Evolutionary conservation across 345 rosid species (phyloP).

Genomic region (Hibiscus trionum): DNA sequence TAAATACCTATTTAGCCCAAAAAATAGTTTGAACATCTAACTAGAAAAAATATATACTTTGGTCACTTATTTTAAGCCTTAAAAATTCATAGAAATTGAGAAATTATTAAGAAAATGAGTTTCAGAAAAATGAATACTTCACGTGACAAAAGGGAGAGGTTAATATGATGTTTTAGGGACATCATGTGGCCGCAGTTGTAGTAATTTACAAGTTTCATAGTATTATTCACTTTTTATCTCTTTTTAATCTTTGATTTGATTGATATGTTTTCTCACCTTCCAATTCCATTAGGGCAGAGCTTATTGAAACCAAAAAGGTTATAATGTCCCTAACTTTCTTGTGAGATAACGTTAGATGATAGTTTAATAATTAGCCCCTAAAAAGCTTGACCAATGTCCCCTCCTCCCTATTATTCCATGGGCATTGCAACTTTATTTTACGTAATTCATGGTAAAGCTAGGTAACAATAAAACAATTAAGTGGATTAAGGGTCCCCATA

Average conservation of each 20-base stretch:
- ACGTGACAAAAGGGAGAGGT: constrained; percentile 18
- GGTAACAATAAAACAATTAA: constrained; percentile 7
- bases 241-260: constrained; percentile 7
- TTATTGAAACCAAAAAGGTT: constrained; percentile 10
- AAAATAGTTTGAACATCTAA: too few relatives aligned
- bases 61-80: too few relatives aligned
- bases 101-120: background rate
- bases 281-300: background rate
- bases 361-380: constrained; percentile 21
- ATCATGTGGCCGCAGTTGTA: background rate
- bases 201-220: constrained; percentile 8
- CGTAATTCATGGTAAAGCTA: constrained; percentile 1
- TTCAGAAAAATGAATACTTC: constrained; percentile 2
- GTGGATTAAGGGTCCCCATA: constrained; percentile 22
- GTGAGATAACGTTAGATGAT: constrained; percentile 15
- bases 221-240: background rate
- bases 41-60: too few relatives aligned
- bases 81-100: too few relatives aligned
- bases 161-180: background rate
- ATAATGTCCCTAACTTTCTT: constrained; percentile 10
- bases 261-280: constrained; percentile 5
- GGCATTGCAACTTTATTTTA: background rate
- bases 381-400: background rate
- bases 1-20: too few relatives aligned
- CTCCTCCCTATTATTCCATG: background rate